A percentile compares a stretch with the other conserved stretches of the same genome.
Evolutionary conservation across 805 yeast genomes (phyloP).

Genomic region (Metschnikowia orientalis): DNA sequence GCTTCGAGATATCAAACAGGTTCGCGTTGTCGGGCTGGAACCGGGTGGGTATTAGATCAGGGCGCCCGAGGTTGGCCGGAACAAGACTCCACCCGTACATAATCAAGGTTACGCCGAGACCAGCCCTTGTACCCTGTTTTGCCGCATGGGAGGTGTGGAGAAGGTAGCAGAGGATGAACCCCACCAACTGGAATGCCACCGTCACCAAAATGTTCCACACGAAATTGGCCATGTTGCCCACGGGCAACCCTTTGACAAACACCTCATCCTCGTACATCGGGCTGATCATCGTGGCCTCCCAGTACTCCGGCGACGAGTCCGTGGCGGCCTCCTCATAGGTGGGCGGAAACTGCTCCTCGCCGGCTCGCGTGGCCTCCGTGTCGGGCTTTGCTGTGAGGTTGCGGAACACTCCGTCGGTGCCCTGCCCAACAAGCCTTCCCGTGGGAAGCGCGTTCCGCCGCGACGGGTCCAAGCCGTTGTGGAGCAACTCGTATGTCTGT

Average conservation of each 20-base stretch:
- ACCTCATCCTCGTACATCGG: slow-evolving; percentile 84
- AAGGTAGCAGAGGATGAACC: slow-evolving; percentile 84
- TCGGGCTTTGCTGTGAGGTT: slow-evolving; percentile 91
- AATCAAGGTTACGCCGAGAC: slow-evolving; percentile 80
- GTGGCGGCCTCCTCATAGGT: slow-evolving; percentile 93
- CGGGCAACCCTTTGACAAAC: slow-evolving; percentile 92
- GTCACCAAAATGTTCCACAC: slow-evolving; percentile 88
- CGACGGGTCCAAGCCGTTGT: slow-evolving; percentile 39
- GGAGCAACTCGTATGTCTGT: slow-evolving; percentile 41
- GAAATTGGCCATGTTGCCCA: slow-evolving; percentile 84
- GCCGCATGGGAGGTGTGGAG: slow-evolving; percentile 97
- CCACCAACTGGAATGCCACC: slow-evolving; percentile 89
- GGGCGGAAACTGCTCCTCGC: slow-evolving; percentile 63
- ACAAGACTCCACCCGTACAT: slow-evolving; percentile 49
- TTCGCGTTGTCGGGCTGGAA: slow-evolving; percentile 35
- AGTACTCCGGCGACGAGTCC: slow-evolving; percentile 92
- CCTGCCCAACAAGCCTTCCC: slow-evolving; percentile 44
- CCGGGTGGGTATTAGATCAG: slow-evolving; percentile 31
- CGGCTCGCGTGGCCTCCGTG: slow-evolving; percentile 27
- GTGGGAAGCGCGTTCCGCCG: slow-evolving; percentile 40
- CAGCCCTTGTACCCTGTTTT: slow-evolving; percentile 89
- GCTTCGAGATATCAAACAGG: slow-evolving; percentile 27
- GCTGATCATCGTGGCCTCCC: slow-evolving; percentile 84
- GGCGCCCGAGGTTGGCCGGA: slow-evolving; percentile 38
- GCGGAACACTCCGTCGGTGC: slow-evolving; percentile 87